Evolutionary conservation across 2,329 filamentous ascomycete species (phyloP).

Genomic region (Dothiorella sarmentorum): DNA sequence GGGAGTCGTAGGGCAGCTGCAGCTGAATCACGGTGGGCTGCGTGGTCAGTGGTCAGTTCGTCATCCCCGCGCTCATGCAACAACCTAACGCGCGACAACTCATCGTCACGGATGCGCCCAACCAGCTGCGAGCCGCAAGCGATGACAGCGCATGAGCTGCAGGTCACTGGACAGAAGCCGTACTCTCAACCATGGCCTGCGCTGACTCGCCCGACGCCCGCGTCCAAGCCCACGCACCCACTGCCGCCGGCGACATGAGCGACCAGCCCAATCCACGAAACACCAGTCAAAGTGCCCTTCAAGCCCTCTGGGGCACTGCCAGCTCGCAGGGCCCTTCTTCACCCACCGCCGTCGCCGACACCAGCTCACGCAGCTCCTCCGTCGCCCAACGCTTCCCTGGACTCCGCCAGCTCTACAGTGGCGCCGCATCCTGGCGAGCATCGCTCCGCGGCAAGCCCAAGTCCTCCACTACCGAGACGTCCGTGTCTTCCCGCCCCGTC

Average conservation of each 20-base stretch:
- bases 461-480: slow-evolving; percentile 37
- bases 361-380: neutral
- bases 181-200: slow-evolving; percentile 6
- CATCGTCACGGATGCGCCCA: slow-evolving; percentile 11
- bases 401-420: slow-evolving; percentile 15
- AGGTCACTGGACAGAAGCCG: slow-evolving; percentile 12
- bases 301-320: too few relatives aligned
- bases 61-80: too few relatives aligned
- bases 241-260: neutral
- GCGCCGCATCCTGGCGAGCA: slow-evolving; percentile 10
- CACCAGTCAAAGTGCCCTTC: neutral
- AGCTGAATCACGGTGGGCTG: slow-evolving; percentile 8
- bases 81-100: slow-evolving; percentile 7
- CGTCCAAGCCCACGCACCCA: neutral
- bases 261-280: neutral
- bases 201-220: slow-evolving; percentile 10
- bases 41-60: neutral
- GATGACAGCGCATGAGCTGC: slow-evolving; percentile 13
- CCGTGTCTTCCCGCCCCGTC: slow-evolving; percentile 43
- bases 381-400: slow-evolving; percentile 5
- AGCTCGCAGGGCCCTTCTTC: neutral
- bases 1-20: neutral
- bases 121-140: slow-evolving; percentile 14
- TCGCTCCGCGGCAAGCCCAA: slow-evolving; percentile 25
- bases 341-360: neutral